Base-by-base conservation (phyloP, 768 basidiomycete genomes). In the Lyophyllum semitale region DNA sequence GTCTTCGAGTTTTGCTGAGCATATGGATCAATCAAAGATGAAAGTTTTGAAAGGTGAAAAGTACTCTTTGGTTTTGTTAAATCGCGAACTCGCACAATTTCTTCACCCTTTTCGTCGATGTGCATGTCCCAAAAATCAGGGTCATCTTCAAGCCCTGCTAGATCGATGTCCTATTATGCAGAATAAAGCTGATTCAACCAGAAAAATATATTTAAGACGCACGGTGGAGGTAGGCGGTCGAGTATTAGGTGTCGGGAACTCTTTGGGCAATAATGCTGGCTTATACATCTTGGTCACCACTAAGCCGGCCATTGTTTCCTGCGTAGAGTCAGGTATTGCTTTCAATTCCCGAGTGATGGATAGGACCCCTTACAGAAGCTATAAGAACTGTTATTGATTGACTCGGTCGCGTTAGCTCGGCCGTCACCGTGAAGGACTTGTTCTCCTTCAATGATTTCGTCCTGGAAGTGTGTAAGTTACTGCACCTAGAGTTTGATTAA, bases 251-350 rank as follows among this genome's bases (percentile, higher is more conserved):
- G 80, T 83, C 3, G 89, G 91, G 68, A 83, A 94, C 56, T 82
- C 77, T 26, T 66, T 71, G 9, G 81, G 63, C 12, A 77, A 58
- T 40, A 93, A 57, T 13, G 70, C 70, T 15, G 90, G 89, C 63
- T 81, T 85, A 65, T 87, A 86, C 1, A 76, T 71, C 30, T 76
- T 66, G 7, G 75, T 71, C 11, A 83, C 71, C 0, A 79, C 72
- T 8, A 88, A 71, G 6, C 93, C 93, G 22, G 91, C 92, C 23
- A 86, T 73, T 29, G 78, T 80, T 71, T 95, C 93, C 89, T 94
- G 63, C 54, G 29, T 45, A 40, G 11, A 26, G 55, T 56, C n/a
- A 51, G 25, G 54, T 52, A 22, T 25, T 20, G 33, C 20, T 11
- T 20, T 18, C n/a, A 7, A 46, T 37, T 3, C 2, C 2, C 20